Conservation (phyloP, 2,329 filamentous ascomycete genomes). For the Pseudofabraea citricarpa region DNA sequence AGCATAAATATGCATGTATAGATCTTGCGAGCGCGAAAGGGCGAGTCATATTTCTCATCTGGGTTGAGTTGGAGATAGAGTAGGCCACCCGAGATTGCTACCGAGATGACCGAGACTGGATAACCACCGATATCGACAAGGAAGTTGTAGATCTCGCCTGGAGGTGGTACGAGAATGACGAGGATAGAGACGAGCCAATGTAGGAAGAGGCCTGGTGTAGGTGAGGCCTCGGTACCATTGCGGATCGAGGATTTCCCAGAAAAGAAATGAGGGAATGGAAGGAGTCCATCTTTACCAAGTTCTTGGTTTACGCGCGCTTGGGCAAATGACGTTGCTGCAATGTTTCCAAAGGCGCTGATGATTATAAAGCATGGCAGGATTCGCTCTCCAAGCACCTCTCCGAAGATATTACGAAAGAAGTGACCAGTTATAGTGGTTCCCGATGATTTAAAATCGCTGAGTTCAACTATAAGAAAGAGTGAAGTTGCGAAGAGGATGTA, state of each 20-base stretch:
- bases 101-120: constrained; percentile 31
- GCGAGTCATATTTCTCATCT: constrained; percentile 25
- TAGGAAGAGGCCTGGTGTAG: constrained; percentile 40
- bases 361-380: constrained; percentile 41
- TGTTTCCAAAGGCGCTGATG: constrained; percentile 42
- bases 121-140: constrained; percentile 34
- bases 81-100: constrained; percentile 29
- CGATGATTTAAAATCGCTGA: constrained; percentile 46
- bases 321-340: constrained; percentile 42
- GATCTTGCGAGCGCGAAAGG: constrained; percentile 25
- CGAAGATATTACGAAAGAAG: constrained; percentile 54
- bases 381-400: constrained; percentile 34
- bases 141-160: constrained; percentile 35
- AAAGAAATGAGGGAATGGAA: constrained; percentile 36
- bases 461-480: constrained; percentile 54
- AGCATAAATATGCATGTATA: constrained; percentile 27
- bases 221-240: constrained; percentile 8
- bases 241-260: constrained; percentile 5
- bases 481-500: constrained; percentile 55
- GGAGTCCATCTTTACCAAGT: constrained; percentile 40
- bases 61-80: constrained; percentile 27
- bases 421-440: constrained; percentile 50
- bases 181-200: constrained; percentile 58
- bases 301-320: constrained; percentile 44
- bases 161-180: constrained; percentile 46